Evolutionary conservation across 2,329 filamentous ascomycete genomes (phyloP).

Genomic region (Pestalotiopsis sp.): DNA sequence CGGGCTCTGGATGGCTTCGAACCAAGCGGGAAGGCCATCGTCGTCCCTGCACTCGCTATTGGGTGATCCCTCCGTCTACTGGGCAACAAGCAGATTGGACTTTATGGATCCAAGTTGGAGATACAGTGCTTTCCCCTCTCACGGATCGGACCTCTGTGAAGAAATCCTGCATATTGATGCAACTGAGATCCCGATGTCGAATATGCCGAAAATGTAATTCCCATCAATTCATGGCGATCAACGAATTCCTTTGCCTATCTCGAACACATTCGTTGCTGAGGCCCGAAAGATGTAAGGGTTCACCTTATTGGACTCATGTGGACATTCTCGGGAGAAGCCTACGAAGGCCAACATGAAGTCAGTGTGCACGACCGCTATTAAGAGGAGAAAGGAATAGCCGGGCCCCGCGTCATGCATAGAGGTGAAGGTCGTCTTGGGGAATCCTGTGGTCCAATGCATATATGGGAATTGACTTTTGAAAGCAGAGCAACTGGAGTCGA

Average conservation of each 20-base stretch:
- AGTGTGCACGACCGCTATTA: neutral
- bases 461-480: neutral
- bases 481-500: neutral
- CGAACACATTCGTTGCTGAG: neutral
- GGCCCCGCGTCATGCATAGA: neutral
- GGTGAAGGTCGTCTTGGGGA: neutral
- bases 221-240: neutral
- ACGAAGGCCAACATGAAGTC: neutral
- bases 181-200: neutral
- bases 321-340: neutral
- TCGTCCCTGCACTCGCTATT: neutral
- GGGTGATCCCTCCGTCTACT: neutral
- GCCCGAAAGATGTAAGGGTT: neutral
- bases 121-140: neutral
- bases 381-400: neutral
- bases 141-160: neutral
- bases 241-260: neutral
- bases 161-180: neutral
- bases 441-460: neutral
- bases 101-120: neutral
- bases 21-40: constrained; percentile 3
- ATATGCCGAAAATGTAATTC: neutral
- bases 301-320: neutral
- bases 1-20: neutral
- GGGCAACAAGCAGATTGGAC: neutral